Percentiles rank a stretch among this genome's conserved stretches.
Evolutionary conservation across 495 filamentous ascomycete genomes (phyloP).

Genomic region (Evansstolkia leycettana): DNA sequence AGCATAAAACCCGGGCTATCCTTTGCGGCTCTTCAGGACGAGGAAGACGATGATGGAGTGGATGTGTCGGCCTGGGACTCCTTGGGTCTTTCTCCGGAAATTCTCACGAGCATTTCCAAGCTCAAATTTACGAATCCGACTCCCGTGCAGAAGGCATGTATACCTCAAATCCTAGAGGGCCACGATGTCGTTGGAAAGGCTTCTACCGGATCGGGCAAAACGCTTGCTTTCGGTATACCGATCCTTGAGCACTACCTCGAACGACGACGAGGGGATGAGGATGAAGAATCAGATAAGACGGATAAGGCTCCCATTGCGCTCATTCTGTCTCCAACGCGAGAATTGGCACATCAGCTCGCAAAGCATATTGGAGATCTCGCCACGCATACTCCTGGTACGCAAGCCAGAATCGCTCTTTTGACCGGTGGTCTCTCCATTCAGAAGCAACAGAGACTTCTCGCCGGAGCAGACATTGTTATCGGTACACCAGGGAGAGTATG

Average conservation of each 20-base stretch:
- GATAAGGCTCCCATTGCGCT: slow-evolving; percentile 53
- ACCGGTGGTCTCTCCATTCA: slow-evolving; percentile 87
- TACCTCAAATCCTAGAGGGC: slow-evolving; percentile 71
- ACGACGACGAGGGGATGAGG: slow-evolving; percentile 10
- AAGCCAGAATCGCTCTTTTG: slow-evolving; percentile 62
- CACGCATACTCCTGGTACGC: slow-evolving; percentile 39
- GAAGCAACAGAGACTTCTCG: slow-evolving; percentile 77
- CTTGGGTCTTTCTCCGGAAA: slow-evolving; percentile 55
- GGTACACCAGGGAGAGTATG: slow-evolving; percentile 88
- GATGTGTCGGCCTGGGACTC: slow-evolving; percentile 62
- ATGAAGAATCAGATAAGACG: slow-evolving; percentile 12
- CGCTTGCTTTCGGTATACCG: slow-evolving; percentile 73
- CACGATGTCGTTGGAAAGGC: slow-evolving; percentile 91
- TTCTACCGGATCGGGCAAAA: slow-evolving; percentile 95
- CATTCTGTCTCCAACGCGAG: slow-evolving; percentile 84
- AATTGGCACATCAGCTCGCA: slow-evolving; percentile 81
- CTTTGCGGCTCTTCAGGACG: slow-evolving; percentile 28
- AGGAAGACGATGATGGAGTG: slow-evolving; percentile 31
- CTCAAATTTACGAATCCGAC: slow-evolving; percentile 72
- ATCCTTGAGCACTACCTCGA: slow-evolving; percentile 38
- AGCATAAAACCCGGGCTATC: slow-evolving; percentile 21
- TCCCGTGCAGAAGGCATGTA: slow-evolving; percentile 60
- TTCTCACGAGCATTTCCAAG: slow-evolving; percentile 61
- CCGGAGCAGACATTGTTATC: slow-evolving; percentile 70
- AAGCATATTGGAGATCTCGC: slow-evolving; percentile 69